Evolutionary conservation across 768 basidiomycete species (phyloP), one percentile per base, ranked within the genome.

Genomic region (Trametes punicea): DNA sequence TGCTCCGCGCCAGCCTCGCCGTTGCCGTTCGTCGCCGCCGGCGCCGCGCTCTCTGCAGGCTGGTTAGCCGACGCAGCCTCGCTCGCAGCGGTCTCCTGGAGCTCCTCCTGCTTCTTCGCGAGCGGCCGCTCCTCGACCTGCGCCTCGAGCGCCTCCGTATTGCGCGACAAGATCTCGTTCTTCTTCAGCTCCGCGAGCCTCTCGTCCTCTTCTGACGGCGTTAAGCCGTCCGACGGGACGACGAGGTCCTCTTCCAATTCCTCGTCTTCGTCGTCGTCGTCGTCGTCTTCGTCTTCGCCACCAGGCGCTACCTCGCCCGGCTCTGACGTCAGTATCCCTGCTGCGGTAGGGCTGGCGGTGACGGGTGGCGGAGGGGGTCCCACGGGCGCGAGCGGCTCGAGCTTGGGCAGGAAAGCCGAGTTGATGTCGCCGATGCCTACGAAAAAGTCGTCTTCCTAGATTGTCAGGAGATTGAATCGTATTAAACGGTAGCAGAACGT

Each of bases 401-500:
- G 64, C 70, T 93, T 93, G 27, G 94, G 94, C 18, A 97, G 77
- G 73, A 96, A 95, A 0, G 93, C 81, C 4, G 92, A 91, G 69
- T 99, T 99, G 70, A 99, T 99, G 73, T 99, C 97, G 46, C 97
- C 97, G 60, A 96, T 98, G 15, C 95, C 95, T 56, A 97, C 80
- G 67, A 98, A 99, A 74, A 99, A 99, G 67, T 98, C 96, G 65
- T 95, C 96, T 98, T 63, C 29, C 55, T 42, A 33, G 34, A 47
- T 34, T 33, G 52, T 71, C 58, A 71, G 62, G 21, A 3, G 18
- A 18, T 13, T 29, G 52, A 23, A 15, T 58, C 47, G 18, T 20
- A 25, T 50, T 27, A 47, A 26, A 5, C 21, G 20, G 27, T n/a
- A 34, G 18, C 25, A 4, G 33, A 33, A 72, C 85, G 61, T 59